Evolutionary conservation across 345 rosid species (phyloP), one percentile per base, ranked within the genome.

Genomic region (Salix caprea): DNA sequence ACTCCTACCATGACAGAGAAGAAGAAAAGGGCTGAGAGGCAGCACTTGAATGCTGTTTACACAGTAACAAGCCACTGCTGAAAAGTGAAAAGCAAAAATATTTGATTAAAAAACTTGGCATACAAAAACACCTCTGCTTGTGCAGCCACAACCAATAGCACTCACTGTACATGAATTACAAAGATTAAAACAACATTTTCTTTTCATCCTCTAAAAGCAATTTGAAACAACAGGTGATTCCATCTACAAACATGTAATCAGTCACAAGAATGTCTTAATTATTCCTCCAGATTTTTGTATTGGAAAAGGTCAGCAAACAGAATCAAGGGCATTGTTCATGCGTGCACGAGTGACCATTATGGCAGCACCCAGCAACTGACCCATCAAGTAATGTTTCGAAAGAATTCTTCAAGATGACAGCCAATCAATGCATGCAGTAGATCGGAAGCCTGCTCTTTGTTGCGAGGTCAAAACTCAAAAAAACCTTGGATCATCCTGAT

Each of bases 141-240:
- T 65, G 78, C 75, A 65, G 37, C 70, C 42, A 39, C 70, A 74
- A 74, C 71, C 74, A 74, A 70, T 61, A 71, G 69, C 30, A 58
- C 84, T 83, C 30, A 58, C 84, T 83, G 79, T 77, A 85, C 86
- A 87, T 77, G 75, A 83, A 82, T 81, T 85, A 82, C 87, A 84
- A 70, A 67, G 80, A 73, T 62, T 34, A 16, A 69, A 56, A 67
- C 60, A 60, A 15, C 64, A 77, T 73, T 71, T 52, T 62, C 75
- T 79, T 75, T 80, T 78, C 83, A 78, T 73, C 71, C 84, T 82
- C 81, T 61, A 75, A 73, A 80, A 60, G 83, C 69, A 56, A 36
- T 66, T 64, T 56, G 36, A 71, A 65, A 62, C 69, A 61, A 37
- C 65, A 52, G 64, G 82, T 82, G 64, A 56, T 77, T 72, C 67